Conservation (phyloP, 257 asterid species). For the Capsicum rhomboideum region DNA sequence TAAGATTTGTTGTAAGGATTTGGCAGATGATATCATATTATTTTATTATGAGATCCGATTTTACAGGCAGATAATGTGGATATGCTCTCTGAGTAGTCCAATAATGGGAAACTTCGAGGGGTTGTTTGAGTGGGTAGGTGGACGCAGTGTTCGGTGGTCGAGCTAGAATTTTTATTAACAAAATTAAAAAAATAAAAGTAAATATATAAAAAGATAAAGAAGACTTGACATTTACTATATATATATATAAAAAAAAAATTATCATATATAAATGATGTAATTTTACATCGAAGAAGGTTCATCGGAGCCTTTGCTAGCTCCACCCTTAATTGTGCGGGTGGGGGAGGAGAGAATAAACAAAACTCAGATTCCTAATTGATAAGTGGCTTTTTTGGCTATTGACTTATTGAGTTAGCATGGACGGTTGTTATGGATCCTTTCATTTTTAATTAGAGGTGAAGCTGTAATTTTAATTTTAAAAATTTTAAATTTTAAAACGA, state of each 20-base stretch:
- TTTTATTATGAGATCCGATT: not conserved
- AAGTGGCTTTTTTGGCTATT: not conserved
- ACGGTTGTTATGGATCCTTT: not conserved
- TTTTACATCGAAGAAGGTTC: too few species aligned
- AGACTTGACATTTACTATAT: too few species aligned
- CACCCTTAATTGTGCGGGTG: too few species aligned
- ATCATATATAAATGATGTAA: too few species aligned
- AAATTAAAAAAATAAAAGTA: too few species aligned
- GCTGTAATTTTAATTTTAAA: not conserved
- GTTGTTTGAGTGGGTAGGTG: not conserved
- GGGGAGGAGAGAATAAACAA: not conserved
- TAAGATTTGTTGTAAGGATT: not conserved
- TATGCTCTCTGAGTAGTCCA: not conserved
- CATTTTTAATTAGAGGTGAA: not conserved
- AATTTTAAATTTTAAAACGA: not conserved
- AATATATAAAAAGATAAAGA: too few species aligned
- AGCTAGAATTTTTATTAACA: too few species aligned
- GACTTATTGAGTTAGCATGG: not conserved
- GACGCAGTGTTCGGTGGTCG: too few species aligned
- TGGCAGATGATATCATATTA: not conserved
- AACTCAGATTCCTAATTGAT: not conserved
- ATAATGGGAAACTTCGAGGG: not conserved
- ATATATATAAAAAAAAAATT: too few species aligned
- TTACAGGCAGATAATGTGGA: not conserved
- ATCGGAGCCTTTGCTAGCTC: too few species aligned